Base-by-base conservation (phyloP, 768 basidiomycete species). In the Mycena alexandri region DNA sequence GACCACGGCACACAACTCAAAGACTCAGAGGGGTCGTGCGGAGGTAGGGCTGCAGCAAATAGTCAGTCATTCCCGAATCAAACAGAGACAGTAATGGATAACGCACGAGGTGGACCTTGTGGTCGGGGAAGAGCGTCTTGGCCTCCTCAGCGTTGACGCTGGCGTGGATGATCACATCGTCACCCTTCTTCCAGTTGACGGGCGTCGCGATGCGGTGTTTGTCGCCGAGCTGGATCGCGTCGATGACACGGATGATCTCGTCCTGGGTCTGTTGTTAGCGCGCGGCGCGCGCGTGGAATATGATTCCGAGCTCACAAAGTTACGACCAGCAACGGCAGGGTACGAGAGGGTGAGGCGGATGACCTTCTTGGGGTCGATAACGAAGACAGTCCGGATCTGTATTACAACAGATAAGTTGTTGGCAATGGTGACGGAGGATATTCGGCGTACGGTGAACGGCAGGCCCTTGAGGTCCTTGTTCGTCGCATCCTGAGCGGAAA, bases 351-450 rank as follows among this genome's bases (percentile, higher is more conserved):
- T 93, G 74, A 98, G 82, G 68, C 97, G 93, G 77, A 99, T 98
- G 74, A 89, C 86, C 83, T 98, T 95, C 83, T 94, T 95, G 50
- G 98, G 96, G 82, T 99, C 98, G 75, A 99, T 95, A 71, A 99
- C 83, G 80, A 97, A 99, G 67, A 99, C 98, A 10, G 95, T 98
- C 67, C 98, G 92, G 80, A 99, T 89, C 92, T 94, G 63, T 48
- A 25, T n/a, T 57, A 41, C 14, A 19, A 17, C n/a, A 13, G 36
- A 44, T 61, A 34, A 55, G 48, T 33, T 22, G 42, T 21, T 25
- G n/a, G 17, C 25, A 14, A 4, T 41, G 7, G 58, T 38, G 29
- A 36, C 33, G 24, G n/a, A 55, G 8, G 43, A 13, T 24, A 41
- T 46, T 19, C 56, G 56, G 71, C 81, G 68, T 70, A 90, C 95